phyloP scores from a whole-genome alignment of 1,284 basidiomycete species.

The Sutorius eximius region DNA sequence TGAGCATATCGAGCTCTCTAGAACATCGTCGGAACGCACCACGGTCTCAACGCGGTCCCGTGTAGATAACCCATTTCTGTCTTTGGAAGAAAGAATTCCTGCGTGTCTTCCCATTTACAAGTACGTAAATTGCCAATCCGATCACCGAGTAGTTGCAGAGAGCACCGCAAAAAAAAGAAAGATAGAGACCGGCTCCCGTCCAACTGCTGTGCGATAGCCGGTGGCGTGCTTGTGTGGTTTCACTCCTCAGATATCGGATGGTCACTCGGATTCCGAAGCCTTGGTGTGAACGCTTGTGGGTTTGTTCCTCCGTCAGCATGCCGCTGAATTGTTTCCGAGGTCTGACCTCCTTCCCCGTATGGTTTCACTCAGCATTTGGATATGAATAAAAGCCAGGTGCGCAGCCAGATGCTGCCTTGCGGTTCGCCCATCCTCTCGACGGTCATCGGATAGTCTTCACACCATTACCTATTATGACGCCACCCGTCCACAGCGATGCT shows the following conservation, averaged over 20 bases:
- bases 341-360: constrained; percentile 13
- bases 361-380: background rate
- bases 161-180: background rate
- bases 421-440: constrained; percentile 17
- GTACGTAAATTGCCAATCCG: background rate
- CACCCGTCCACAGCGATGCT: constrained; percentile 46
- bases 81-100: background rate
- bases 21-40: constrained; percentile 9
- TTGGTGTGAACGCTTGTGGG: constrained; percentile 15
- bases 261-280: constrained; percentile 10
- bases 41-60: background rate
- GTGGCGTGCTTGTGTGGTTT: background rate
- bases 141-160: background rate
- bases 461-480: constrained; percentile 37
- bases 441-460: constrained; percentile 16
- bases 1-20: background rate
- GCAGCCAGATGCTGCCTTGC: background rate
- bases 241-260: constrained; percentile 3
- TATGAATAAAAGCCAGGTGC: constrained; percentile 25
- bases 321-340: constrained; percentile 19
- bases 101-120: background rate
- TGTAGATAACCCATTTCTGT: background rate
- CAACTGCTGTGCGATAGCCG: constrained; percentile 4
- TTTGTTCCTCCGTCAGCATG: constrained; percentile 4
- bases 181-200: constrained; percentile 17